Percentiles rank a stretch among this genome's conserved stretches.
These are phyloP conservation scores for Marasmius oreades DNA, from an alignment of 1,284 basidiomycete genomes.

Conservation along the genomic window DNA sequence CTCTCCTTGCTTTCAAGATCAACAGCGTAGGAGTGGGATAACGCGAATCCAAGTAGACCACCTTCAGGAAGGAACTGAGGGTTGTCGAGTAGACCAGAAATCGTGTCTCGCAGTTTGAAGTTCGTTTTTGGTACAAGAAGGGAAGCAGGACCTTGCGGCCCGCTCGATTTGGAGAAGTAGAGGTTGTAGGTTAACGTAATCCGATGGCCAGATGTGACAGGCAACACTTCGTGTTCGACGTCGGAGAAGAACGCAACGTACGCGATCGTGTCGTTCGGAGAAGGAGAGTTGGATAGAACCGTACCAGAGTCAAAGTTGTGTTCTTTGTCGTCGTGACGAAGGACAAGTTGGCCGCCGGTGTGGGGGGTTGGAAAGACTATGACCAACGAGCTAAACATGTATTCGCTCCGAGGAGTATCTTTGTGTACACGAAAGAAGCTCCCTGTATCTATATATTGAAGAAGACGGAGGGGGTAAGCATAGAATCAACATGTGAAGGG, in stretches of 20 bases:
- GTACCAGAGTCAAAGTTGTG: slow-evolving; percentile 30
- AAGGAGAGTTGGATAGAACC: slow-evolving; percentile 5
- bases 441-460: background rate
- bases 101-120: slow-evolving; percentile 9
- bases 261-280: slow-evolving; percentile 18
- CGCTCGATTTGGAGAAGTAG: too few species aligned
- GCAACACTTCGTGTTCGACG: slow-evolving; percentile 39
- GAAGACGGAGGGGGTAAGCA: too few species aligned
- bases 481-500: too few species aligned
- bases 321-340: slow-evolving; percentile 29
- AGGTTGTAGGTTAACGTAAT: slow-evolving; percentile 40
- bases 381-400: slow-evolving; percentile 47
- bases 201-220: slow-evolving; percentile 34
- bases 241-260: slow-evolving; percentile 41
- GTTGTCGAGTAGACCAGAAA: slow-evolving; percentile 22
- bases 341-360: slow-evolving; percentile 34
- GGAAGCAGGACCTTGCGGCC: too few species aligned
- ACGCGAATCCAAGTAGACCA: slow-evolving; percentile 30
- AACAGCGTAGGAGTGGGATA: slow-evolving; percentile 26
- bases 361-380: slow-evolving; percentile 38
- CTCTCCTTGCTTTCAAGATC: too few species aligned
- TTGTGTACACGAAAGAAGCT: slow-evolving; percentile 39
- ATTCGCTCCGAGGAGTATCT: slow-evolving; percentile 34
- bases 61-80: slow-evolving; percentile 15
- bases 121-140: background rate